These are phyloP conservation scores for Cucurbitaria berberidis DNA, from an alignment of 2,329 filamentous ascomycete species.

Conservation along the genomic window DNA sequence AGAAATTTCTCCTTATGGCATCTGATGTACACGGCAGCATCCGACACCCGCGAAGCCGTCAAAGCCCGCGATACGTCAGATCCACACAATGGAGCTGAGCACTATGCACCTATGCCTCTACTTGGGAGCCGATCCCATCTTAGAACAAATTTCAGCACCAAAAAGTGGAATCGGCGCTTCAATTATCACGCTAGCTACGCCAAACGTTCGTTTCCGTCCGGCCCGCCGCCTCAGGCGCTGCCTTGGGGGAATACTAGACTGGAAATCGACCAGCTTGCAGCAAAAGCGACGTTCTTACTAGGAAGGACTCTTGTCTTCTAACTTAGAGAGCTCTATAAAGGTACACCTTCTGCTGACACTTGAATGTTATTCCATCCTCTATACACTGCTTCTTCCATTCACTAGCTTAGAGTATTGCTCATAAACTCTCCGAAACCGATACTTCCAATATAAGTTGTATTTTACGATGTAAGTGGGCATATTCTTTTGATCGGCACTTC, in stretches of 20 bases:
- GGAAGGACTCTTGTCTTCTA: too few relatives aligned
- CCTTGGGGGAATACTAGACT: neutral
- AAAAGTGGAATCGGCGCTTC: neutral
- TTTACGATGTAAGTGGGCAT: neutral
- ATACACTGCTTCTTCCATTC: too few relatives aligned
- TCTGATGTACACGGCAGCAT: neutral
- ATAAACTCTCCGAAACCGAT: too few relatives aligned
- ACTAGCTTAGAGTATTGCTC: too few relatives aligned
- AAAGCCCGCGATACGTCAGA: neutral
- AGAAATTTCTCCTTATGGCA: neutral
- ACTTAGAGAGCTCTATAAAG: too few relatives aligned
- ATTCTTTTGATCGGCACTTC: neutral
- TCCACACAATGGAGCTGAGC: neutral
- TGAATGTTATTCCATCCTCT: neutral
- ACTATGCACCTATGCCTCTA: neutral
- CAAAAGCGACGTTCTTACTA: neutral
- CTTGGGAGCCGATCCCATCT: neutral
- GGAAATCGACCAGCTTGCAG: neutral
- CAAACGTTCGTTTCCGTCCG: neutral
- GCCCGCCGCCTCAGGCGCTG: neutral
- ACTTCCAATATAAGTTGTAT: neutral
- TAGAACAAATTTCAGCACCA: neutral
- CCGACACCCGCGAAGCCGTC: neutral
- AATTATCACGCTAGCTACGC: neutral
- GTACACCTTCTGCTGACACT: neutral